These are phyloP conservation scores for Shiraia bambusicola DNA, from an alignment of 2,329 filamentous ascomycete species.

Conservation along the genomic window DNA sequence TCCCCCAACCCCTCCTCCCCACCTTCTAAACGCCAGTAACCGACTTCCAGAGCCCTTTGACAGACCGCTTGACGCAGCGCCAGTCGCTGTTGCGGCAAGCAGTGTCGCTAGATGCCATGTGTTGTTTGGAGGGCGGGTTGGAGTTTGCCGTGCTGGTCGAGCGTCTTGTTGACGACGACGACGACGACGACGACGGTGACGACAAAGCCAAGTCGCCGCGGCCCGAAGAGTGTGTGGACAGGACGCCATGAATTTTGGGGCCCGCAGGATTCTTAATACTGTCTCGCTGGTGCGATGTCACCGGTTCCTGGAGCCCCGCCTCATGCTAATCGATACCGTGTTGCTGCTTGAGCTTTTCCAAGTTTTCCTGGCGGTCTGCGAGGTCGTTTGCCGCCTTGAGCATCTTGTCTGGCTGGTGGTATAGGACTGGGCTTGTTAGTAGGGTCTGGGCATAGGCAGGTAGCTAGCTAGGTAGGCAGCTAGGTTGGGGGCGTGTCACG, in stretches of 20 bases:
- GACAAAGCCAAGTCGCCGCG: slow-evolving; percentile 22
- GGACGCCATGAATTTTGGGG: slow-evolving; percentile 37
- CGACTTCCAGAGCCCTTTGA: slow-evolving; percentile 38
- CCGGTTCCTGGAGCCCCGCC: slow-evolving; percentile 52
- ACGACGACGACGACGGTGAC: too few relatives aligned
- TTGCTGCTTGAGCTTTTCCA: slow-evolving; percentile 97
- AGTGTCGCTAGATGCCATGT: slow-evolving; percentile 8
- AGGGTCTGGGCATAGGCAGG: too few relatives aligned
- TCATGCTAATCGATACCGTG: slow-evolving; percentile 89
- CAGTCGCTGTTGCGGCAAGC: slow-evolving; percentile 36
- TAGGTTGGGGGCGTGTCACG: slow-evolving; percentile 35
- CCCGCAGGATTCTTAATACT: slow-evolving; percentile 39
- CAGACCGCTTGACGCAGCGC: slow-evolving; percentile 33
- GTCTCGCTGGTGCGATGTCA: slow-evolving; percentile 35
- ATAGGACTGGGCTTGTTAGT: slow-evolving; percentile 57
- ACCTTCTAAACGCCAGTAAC: slow-evolving; percentile 35
- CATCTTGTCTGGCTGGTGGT: slow-evolving; percentile 78
- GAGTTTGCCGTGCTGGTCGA: slow-evolving; percentile 28
- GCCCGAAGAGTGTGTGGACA: slow-evolving; percentile 30
- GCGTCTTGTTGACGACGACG: too few relatives aligned
- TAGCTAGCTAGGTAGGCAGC: too few relatives aligned
- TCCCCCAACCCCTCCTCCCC: too few relatives aligned
- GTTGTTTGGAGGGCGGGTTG: slow-evolving; percentile 14
- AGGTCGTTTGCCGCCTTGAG: slow-evolving; percentile 89
- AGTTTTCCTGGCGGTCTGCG: slow-evolving; percentile 88